phyloP scores from a whole-genome alignment of 257 asterid genomes.

The Fraxinus excelsior region DNA sequence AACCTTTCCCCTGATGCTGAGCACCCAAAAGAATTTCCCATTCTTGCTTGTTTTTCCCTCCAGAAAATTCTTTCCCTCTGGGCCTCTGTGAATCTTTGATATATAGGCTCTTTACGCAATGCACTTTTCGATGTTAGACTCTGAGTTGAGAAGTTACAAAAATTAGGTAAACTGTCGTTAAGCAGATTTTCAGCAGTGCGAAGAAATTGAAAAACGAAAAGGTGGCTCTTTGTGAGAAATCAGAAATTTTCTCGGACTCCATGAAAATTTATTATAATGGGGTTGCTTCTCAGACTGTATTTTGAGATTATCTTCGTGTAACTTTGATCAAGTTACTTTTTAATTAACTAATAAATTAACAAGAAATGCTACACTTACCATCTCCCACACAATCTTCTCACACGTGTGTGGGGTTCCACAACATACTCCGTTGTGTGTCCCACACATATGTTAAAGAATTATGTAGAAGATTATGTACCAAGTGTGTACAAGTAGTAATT shows the following conservation, averaged over 20 bases:
- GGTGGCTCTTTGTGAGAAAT: neutral
- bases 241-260: slow-evolving; percentile 19
- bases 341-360: no score
- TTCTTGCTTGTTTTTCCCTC: slow-evolving; percentile 9
- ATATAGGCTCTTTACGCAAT: slow-evolving; percentile 22
- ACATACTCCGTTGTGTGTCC: no score
- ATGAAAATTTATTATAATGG: no score
- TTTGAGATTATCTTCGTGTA: no score
- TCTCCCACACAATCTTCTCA: no score
- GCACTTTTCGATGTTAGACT: slow-evolving; percentile 18
- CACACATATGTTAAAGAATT: no score
- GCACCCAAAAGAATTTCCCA: slow-evolving; percentile 99
- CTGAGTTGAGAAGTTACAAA: slow-evolving; percentile 23
- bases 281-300: no score
- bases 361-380: no score
- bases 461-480: no score
- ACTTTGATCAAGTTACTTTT: no score
- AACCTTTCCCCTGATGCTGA: slow-evolving; percentile 99
- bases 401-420: no score
- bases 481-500: no score
- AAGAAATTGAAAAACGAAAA: slow-evolving; percentile 19
- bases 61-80: slow-evolving; percentile 21
- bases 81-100: slow-evolving; percentile 28
- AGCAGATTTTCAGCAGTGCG: slow-evolving; percentile 31
- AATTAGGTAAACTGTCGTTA: slow-evolving; percentile 65